A percentile compares a stretch with the other conserved stretches of the same genome.
Evolutionary conservation across 2,329 filamentous ascomycete species (phyloP).

Genomic region (Phialemoniopsis sp.): DNA sequence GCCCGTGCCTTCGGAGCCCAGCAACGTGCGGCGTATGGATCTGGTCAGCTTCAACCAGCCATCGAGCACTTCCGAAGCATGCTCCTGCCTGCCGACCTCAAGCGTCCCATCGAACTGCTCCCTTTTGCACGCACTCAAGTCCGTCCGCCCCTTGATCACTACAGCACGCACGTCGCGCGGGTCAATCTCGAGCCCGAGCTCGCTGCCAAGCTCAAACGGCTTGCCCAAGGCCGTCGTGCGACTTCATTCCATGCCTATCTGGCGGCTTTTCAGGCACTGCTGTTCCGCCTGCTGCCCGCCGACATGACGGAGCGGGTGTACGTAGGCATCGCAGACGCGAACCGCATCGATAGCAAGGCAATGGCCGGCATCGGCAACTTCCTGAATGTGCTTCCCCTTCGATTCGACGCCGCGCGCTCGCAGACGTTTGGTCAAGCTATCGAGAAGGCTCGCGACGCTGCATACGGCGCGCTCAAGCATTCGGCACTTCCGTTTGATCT

Average conservation of each 20-base stretch:
- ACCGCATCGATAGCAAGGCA: slow-evolving; percentile 19
- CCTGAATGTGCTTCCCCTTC: slow-evolving; percentile 31
- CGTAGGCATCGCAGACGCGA: slow-evolving; percentile 34
- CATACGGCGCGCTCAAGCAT: slow-evolving; percentile 30
- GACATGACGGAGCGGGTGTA: slow-evolving; percentile 25
- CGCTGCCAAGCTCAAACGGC: too few relatives aligned
- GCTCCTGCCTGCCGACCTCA: too few relatives aligned
- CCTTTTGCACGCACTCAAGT: slow-evolving; percentile 16
- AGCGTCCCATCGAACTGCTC: slow-evolving; percentile 31
- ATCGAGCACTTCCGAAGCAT: too few relatives aligned
- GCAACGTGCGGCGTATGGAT: too few relatives aligned
- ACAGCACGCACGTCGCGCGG: too few relatives aligned
- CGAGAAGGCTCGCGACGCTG: slow-evolving; percentile 11
- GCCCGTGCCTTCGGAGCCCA: too few relatives aligned
- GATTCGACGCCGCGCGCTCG: slow-evolving; percentile 21
- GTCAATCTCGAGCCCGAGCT: too few relatives aligned
- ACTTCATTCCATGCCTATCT: slow-evolving; percentile 26
- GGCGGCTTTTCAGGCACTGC: slow-evolving; percentile 21
- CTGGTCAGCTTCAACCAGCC: too few relatives aligned
- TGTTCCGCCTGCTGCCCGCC: slow-evolving; percentile 15
- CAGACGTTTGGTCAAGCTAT: slow-evolving; percentile 24
- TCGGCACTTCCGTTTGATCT: slow-evolving; percentile 44
- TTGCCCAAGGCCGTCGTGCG: slow-evolving; percentile 10
- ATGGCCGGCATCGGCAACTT: slow-evolving; percentile 27
- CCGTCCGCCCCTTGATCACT: slow-evolving; percentile 12